Conservation (phyloP, 306 rosid genomes). For the Sphenostylis stenocarpa region DNA sequence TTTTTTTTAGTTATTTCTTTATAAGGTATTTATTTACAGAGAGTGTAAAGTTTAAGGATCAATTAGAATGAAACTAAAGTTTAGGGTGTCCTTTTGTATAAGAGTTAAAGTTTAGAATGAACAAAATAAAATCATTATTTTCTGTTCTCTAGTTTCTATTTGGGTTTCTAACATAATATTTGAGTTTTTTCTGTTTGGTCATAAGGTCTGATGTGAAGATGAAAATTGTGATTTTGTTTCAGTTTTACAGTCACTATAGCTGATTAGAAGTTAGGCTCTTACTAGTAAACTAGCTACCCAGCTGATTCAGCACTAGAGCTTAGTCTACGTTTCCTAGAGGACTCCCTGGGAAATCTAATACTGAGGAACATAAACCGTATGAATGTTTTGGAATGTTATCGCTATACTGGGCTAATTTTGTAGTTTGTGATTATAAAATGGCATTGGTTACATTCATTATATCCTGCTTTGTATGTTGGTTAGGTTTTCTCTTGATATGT, state of each 20-base stretch:
- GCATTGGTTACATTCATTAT: not conserved
- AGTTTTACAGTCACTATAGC: not conserved
- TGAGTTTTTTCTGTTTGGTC: not conserved
- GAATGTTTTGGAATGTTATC: conserved; percentile 1
- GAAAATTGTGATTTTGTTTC: not conserved
- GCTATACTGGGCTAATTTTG: not conserved
- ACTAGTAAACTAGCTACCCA: not conserved
- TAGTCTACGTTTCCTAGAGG: not conserved
- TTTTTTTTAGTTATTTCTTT: not conserved
- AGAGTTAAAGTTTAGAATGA: no score
- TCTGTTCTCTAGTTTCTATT: not conserved
- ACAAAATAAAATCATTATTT: not conserved
- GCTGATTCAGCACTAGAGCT: not conserved
- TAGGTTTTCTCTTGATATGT: conserved; percentile 22
- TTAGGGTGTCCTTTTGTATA: no score
- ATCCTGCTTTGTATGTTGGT: conserved; percentile 3
- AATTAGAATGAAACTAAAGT: no score
- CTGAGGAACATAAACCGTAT: not conserved
- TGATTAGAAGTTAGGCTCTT: not conserved
- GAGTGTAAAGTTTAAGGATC: no score
- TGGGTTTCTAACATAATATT: not conserved
- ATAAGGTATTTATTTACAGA: not conserved
- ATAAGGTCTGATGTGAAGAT: not conserved
- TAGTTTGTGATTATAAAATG: conserved; percentile 22
- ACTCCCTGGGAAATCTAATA: not conserved